A percentile compares a stretch with the other conserved stretches of the same genome.
Evolutionary conservation across 2,329 filamentous ascomycete species (phyloP).

Genomic region (Rhynchosporium secalis): DNA sequence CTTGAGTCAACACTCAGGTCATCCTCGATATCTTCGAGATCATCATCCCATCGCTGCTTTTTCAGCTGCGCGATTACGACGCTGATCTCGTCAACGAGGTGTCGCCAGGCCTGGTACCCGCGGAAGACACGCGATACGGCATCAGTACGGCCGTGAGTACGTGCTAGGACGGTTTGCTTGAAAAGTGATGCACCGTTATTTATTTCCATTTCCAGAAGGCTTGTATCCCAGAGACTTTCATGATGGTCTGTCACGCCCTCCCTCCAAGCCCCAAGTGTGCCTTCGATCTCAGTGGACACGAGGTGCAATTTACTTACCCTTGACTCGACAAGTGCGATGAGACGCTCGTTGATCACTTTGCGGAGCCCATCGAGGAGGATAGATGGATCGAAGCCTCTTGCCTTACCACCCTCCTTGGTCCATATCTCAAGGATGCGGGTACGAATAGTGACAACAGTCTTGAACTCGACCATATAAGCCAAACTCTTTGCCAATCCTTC

Average conservation of each 20-base stretch:
- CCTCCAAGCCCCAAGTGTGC: conserved; percentile 61
- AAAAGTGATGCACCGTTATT: conserved; percentile 65
- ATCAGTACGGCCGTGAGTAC: conserved; percentile 71
- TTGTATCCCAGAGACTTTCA: conserved; percentile 65
- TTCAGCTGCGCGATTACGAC: conserved; percentile 64
- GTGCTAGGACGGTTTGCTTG: conserved; percentile 66
- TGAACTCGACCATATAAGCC: conserved; percentile 62
- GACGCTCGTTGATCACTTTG: conserved; percentile 65
- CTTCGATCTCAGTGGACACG: conserved; percentile 64
- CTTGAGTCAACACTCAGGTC: conserved; percentile 68
- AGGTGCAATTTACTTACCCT: conserved; percentile 65
- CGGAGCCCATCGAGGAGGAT: conserved; percentile 70
- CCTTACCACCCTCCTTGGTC: conserved; percentile 67
- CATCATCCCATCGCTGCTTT: conserved; percentile 73
- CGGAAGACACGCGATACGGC: conserved; percentile 61
- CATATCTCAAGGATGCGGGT: conserved; percentile 72
- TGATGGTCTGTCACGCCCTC: conserved; percentile 51
- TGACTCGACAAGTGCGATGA: conserved; percentile 61
- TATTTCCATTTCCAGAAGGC: conserved; percentile 64
- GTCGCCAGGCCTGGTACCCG: conserved; percentile 71
- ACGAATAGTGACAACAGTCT: conserved; percentile 67
- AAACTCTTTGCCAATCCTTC: conserved; percentile 63
- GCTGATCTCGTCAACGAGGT: conserved; percentile 67
- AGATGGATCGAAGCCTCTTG: conserved; percentile 65
- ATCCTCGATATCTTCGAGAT: conserved; percentile 69